Evolutionary conservation across 176 grass and related monocot species (phyloP).

Genomic region (Phragmites australis): DNA sequence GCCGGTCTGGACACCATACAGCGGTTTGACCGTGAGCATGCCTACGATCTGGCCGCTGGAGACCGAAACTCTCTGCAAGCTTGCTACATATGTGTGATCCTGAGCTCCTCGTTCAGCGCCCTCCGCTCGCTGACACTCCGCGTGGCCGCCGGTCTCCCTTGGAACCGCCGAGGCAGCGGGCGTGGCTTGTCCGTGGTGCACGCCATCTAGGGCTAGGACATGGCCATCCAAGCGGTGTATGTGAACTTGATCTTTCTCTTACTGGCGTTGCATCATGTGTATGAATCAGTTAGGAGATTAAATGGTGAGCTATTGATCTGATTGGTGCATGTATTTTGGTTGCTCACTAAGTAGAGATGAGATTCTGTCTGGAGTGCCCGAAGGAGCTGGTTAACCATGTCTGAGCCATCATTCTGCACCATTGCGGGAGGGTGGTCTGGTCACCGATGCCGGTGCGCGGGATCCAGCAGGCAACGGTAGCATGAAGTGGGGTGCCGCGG

Average conservation of each 20-base stretch:
- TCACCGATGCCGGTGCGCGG: too few relatives aligned
- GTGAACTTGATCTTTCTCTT: background rate
- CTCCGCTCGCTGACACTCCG: slow-evolving; percentile 29
- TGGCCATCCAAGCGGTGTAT: slow-evolving; percentile 54
- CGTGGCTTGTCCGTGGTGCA: slow-evolving; percentile 32
- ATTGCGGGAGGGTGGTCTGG: too few relatives aligned
- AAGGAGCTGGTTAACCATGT: too few relatives aligned
- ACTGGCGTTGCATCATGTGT: background rate
- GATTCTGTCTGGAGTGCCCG: background rate
- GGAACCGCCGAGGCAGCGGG: background rate
- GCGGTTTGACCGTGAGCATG: too few relatives aligned
- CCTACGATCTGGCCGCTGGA: too few relatives aligned
- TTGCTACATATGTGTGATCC: slow-evolving; percentile 23
- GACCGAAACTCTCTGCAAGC: too few relatives aligned
- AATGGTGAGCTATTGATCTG: background rate
- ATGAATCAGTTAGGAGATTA: background rate
- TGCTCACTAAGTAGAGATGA: background rate
- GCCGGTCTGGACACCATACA: too few relatives aligned
- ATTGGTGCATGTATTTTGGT: too few relatives aligned
- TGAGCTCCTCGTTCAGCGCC: slow-evolving; percentile 4
- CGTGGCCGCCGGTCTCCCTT: background rate
- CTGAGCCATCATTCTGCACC: too few relatives aligned
- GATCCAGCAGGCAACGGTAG: too few relatives aligned
- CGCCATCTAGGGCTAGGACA: slow-evolving; percentile 50
- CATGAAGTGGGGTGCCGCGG: too few relatives aligned